Conservation (phyloP, 2,329 filamentous ascomycete species). For the Aureobasidium sp. region DNA sequence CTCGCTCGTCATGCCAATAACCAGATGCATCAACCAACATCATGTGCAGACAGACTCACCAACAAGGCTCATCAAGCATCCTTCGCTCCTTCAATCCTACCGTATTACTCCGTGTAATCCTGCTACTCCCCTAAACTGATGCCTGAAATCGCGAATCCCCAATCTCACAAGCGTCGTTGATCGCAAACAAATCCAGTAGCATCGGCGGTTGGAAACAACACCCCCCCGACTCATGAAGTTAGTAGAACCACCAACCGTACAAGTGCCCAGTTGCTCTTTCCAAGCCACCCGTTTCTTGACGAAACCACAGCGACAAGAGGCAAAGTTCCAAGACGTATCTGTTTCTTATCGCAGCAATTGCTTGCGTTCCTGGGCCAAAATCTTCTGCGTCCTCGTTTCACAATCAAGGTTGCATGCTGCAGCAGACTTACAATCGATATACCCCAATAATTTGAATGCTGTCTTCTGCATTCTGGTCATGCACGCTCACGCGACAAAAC, state of each 20-base stretch:
- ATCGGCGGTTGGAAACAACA: background rate
- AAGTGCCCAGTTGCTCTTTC: background rate
- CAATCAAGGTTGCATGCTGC: background rate
- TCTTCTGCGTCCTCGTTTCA: background rate
- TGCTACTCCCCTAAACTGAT: background rate
- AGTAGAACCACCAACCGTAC: background rate
- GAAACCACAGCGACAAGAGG: conserved; percentile 2
- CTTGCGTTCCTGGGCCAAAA: background rate
- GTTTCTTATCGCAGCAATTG: background rate
- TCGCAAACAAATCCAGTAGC: background rate
- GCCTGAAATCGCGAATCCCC: background rate
- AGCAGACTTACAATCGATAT: background rate
- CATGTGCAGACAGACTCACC: background rate
- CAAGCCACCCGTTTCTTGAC: background rate
- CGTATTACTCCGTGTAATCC: background rate
- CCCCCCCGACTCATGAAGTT: background rate
- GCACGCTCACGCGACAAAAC: background rate
- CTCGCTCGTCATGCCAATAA: conserved; percentile 11
- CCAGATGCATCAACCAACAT: background rate
- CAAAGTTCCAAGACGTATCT: background rate
- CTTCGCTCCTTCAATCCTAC: background rate
- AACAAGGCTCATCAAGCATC: background rate
- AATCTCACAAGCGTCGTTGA: background rate
- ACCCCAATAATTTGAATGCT: background rate
- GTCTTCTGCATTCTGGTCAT: no score